Base-by-base conservation (phyloP, 2,329 filamentous ascomycete genomes). In the Arthrobotrys sinensis region DNA sequence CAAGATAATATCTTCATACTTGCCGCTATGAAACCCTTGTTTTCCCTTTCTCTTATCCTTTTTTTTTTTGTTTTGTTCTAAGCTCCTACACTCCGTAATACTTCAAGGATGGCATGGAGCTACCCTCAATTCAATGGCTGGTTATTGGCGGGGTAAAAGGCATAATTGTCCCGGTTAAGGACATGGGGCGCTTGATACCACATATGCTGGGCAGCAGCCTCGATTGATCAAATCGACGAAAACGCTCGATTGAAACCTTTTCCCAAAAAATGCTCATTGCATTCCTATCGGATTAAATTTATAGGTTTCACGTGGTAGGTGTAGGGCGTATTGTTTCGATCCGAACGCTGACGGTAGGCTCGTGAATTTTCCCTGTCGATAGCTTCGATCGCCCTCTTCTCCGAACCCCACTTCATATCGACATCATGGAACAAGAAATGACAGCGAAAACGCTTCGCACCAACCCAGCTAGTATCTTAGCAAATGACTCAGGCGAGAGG, bases 141-240 rank as follows among this genome's bases (percentile, higher is more conserved):
- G 60, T 66, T 50, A 66, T 60, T 73, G 62, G 69, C 69, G 69
- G 69, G 69, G 69, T 73, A 73, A 66, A 45, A 73, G 69, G 60
- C 60, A 63, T 45, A 71, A 40, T 71, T 64, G 16, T 32, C 46
- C 55, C 66, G 66, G 66, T 53, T 63, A 63, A 53, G 60, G 48
- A 32, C 52, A 57, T 57, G 52, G 52, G 50, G 52, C 32, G 36
- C 28, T 36, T 57, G 32, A 38, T 28, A 28, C 24, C 60, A 28
- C 28, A 32, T 64, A 64, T 10, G n/a, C n/a, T n/a, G n/a, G n/a
- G 32, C 28, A 52, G 53, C 57, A 64, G 46, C 67, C 52, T 63
- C 36, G 36, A 40, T 19, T 12, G 11, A 66, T 24, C 34, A 45
- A 36, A 66, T 11, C n/a, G 14, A 57, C 21, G 14, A 48, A 53